Conservation (phyloP, 148 eudicot species). For the Chenopodium album region DNA sequence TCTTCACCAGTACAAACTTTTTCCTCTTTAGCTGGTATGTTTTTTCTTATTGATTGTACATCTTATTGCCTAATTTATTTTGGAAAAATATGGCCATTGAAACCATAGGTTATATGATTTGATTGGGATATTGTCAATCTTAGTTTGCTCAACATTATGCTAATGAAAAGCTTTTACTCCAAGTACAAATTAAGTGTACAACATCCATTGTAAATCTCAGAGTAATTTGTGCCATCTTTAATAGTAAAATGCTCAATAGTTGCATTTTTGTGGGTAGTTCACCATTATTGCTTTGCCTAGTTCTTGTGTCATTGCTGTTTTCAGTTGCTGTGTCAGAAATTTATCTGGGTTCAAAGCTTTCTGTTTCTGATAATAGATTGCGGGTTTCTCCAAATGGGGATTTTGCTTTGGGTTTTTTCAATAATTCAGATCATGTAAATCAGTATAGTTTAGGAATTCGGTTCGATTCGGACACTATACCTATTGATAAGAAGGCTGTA, state of each 20-base stretch:
- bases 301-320: conserved; percentile 31
- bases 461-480: conserved; percentile 47
- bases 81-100: neutral
- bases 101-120: neutral
- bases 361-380: conserved; percentile 37
- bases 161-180: neutral
- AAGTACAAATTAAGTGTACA: neutral
- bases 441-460: conserved; percentile 48
- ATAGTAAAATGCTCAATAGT: conserved; percentile 7
- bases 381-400: conserved; percentile 67
- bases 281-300: conserved; percentile 24
- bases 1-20: neutral
- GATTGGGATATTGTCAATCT: no score
- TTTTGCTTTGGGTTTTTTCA: conserved; percentile 58
- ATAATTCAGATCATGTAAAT: conserved; percentile 28
- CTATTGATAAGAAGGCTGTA: conserved; percentile 32
- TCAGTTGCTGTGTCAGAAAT: conserved; percentile 38
- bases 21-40: neutral
- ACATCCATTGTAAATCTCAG: neutral
- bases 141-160: neutral
- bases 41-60: conserved; percentile 2
- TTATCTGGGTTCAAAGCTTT: conserved; percentile 52
- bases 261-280: neutral
- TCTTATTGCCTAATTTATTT: conserved; percentile 9
- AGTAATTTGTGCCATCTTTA: neutral